Evolutionary conservation across 2,329 filamentous ascomycete species (phyloP).

Genomic region (Tothia fuscella): DNA sequence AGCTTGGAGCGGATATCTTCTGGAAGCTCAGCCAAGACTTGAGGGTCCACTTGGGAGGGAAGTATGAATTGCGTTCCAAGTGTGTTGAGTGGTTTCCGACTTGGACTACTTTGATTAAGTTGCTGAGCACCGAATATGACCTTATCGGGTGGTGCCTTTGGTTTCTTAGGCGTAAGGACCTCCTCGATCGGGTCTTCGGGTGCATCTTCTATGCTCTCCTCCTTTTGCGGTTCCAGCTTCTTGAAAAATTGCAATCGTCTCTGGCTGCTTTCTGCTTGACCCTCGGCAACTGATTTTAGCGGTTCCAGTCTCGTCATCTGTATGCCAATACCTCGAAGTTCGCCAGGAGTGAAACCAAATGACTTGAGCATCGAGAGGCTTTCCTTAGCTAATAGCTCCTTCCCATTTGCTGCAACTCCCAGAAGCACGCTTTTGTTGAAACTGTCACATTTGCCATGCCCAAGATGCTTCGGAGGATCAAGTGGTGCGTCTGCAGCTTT

Average conservation of each 20-base stretch:
- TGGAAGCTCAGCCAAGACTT: constrained; percentile 74
- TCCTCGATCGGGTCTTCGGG: constrained; percentile 35
- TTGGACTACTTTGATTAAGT: constrained; percentile 35
- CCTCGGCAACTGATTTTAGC: constrained; percentile 47
- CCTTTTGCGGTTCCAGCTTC: constrained; percentile 27
- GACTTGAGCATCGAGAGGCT: constrained; percentile 72
- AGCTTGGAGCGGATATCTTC: constrained; percentile 70
- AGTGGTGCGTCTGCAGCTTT: constrained; percentile 75
- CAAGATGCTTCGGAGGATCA: constrained; percentile 84
- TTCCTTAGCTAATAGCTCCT: constrained; percentile 62
- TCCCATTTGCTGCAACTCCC: constrained; percentile 71
- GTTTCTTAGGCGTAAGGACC: constrained; percentile 28
- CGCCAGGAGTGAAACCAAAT: constrained; percentile 76
- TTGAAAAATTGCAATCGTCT: constrained; percentile 66
- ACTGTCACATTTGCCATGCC: constrained; percentile 87
- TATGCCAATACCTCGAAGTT: constrained; percentile 82
- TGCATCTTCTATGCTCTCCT: constrained; percentile 10
- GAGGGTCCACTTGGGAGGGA: constrained; percentile 68
- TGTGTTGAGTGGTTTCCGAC: constrained; percentile 61
- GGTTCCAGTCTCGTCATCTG: constrained; percentile 89
- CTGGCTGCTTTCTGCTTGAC: constrained; percentile 58
- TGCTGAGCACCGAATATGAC: constrained; percentile 26
- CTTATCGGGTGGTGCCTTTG: constrained; percentile 19
- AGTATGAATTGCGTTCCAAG: constrained; percentile 86
- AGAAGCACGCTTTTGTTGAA: constrained; percentile 81